Base-by-base conservation (phyloP, 2,329 filamentous ascomycete genomes). In the Ceratocystiopsis minuta region DNA sequence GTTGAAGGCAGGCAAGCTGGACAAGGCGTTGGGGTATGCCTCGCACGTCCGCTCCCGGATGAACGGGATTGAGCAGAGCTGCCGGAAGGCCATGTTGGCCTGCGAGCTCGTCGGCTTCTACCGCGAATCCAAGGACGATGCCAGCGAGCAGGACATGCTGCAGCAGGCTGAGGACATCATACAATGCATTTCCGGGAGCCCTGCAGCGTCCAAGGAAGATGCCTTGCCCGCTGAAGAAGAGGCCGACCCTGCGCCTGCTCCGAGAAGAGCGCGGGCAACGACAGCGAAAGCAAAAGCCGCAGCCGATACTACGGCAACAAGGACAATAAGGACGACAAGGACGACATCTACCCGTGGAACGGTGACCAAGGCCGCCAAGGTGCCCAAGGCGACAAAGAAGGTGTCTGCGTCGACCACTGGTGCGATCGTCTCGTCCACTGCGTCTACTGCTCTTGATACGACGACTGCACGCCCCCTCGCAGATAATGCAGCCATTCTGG, bases 81-180 rank as follows among this genome's bases (percentile, higher is more conserved):
- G 57, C 56, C 52, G 61, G 47, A 53, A 60, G 49, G 57, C 68
- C 44, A 50, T 60, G 9, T 57, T 78, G 28, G 64, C 70, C 0
- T 73, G 70, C 42, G 64, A 70, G 49, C 58, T 78, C 6, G 68
- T 70, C 31, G 67, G 67, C 38, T 62, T 78, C 15, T 74, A 67
- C 49, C 63, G 65, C n/a, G 61, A 65, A 34, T 58, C 64, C 36
- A 61, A 62, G 16, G 61, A 72, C 16, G 53, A 58, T 6, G 61
- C 64, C 14, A 58, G 59, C 20, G 67, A 66, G 35, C 44, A 51
- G 10, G 54, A 60, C 16, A 60, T 71, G 50, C 54, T 74, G 17
- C 53, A 55, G 38, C 60, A 61, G 34, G 72, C 70, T 6, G 71
- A 74, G 48, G 57, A 57, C 13, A 66, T 49, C 28, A 20, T 47